Percentiles rank a stretch among this genome's conserved stretches.
phyloP scores from a whole-genome alignment of 2,329 filamentous ascomycete species.

The Colletotrichum chlorophyti region DNA sequence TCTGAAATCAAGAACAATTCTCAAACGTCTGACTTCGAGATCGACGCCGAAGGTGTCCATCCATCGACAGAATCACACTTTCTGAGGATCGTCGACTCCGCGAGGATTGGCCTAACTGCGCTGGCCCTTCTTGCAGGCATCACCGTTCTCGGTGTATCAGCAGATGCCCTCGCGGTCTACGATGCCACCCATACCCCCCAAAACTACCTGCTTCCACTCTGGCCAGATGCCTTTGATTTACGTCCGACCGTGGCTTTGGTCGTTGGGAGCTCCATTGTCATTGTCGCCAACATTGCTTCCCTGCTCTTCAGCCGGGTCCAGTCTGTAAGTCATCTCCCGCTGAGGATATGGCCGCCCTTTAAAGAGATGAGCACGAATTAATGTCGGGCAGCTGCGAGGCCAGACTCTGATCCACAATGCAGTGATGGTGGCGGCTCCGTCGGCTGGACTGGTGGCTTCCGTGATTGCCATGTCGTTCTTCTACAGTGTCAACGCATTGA shows the following conservation, averaged over 20 bases:
- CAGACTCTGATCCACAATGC: conserved; percentile 21
- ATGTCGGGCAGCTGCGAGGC: conserved; percentile 16
- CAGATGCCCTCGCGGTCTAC: conserved; percentile 61
- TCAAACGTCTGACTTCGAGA: conserved; percentile 56
- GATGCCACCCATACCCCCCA: conserved; percentile 56
- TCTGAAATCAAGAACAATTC: conserved; percentile 46
- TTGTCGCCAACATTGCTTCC: conserved; percentile 54
- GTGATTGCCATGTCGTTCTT: conserved; percentile 63
- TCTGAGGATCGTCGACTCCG: conserved; percentile 49
- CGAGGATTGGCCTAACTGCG: conserved; percentile 53
- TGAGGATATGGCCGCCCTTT: not conserved
- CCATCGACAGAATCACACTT: conserved; percentile 45
- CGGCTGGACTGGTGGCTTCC: conserved; percentile 44
- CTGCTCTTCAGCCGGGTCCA: conserved; percentile 56
- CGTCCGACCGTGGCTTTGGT: conserved; percentile 63
- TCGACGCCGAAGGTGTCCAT: conserved; percentile 48
- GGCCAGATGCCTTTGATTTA: conserved; percentile 64
- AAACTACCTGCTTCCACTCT: conserved; percentile 59
- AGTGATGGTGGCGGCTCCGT: conserved; percentile 35
- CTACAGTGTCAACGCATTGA: conserved; percentile 62
- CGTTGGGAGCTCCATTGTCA: conserved; percentile 56
- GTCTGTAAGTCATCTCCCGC: conserved; percentile 48
- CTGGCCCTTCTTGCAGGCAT: conserved; percentile 59
- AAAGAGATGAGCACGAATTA: not conserved
- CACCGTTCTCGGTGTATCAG: conserved; percentile 60